phyloP scores from a whole-genome alignment of 2,329 filamentous ascomycete species.

The Alternaria conjuncta region DNA sequence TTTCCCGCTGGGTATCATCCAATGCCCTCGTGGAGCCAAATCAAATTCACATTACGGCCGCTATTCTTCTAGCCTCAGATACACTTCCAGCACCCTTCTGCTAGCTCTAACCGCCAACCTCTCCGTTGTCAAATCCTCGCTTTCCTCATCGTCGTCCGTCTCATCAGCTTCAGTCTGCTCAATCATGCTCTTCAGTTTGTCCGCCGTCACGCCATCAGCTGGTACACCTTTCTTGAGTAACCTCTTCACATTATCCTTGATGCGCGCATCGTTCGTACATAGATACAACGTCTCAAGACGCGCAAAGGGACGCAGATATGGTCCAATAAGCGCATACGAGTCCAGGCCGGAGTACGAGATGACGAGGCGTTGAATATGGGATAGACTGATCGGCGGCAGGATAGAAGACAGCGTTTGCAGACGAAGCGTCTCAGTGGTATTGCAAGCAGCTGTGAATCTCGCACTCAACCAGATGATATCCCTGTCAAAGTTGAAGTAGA shows the following conservation, averaged over 20 bases:
- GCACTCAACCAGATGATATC: conserved; percentile 18
- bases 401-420: conserved; percentile 2
- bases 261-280: conserved; percentile 16
- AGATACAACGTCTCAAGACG: conserved; percentile 16
- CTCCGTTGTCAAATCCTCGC: not conserved
- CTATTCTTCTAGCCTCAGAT: conserved; percentile 9
- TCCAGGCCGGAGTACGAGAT: conserved; percentile 15
- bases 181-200: not conserved
- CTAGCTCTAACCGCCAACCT: not conserved
- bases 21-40: not conserved
- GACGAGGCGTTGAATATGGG: not conserved
- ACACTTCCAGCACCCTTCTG: conserved; percentile 14
- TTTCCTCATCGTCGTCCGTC: conserved; percentile 18
- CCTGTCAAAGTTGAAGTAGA: conserved; percentile 18
- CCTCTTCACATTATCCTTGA: not conserved
- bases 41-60: not conserved
- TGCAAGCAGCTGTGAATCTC: conserved; percentile 10
- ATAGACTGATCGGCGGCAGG: not conserved
- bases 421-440: conserved; percentile 12
- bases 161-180: conserved; percentile 14
- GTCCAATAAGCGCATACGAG: conserved; percentile 2
- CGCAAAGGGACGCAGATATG: conserved; percentile 3
- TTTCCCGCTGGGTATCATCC: not conserved
- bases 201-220: not conserved
- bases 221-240: not conserved